These are phyloP conservation scores for Penicillium aurantiogriseum DNA, from an alignment of 2,329 filamentous ascomycete genomes.

Conservation along the genomic window DNA sequence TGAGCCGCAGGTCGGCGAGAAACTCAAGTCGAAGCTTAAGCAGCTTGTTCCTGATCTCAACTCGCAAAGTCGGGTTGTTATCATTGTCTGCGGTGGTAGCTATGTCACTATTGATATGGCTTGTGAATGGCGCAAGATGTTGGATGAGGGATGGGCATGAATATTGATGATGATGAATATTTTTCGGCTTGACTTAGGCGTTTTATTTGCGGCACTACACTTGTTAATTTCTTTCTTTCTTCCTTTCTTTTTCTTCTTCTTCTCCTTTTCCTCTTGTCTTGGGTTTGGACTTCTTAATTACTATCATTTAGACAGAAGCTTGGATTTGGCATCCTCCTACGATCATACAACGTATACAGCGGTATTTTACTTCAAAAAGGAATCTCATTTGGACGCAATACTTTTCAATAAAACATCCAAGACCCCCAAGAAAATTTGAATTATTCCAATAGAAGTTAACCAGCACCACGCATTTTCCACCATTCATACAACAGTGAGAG, in stretches of 20 bases:
- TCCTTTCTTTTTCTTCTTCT: not conserved
- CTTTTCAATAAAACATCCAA: not conserved
- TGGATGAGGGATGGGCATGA: slow-evolving; percentile 42
- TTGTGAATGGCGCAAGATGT: slow-evolving; percentile 54
- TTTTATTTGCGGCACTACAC: slow-evolving; percentile 3
- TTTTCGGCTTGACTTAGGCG: slow-evolving; percentile 2
- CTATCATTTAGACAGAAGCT: slow-evolving; percentile 1
- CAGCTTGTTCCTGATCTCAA: slow-evolving; percentile 63
- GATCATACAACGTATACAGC: not conserved
- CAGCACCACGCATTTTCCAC: not conserved
- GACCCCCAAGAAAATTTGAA: too few relatives aligned
- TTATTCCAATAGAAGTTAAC: not conserved
- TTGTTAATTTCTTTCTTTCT: not conserved
- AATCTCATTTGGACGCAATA: not conserved
- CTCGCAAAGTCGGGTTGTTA: slow-evolving; percentile 69
- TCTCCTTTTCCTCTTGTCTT: not conserved
- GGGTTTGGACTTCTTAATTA: not conserved
- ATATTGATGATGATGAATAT: slow-evolving; percentile 5
- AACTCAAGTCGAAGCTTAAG: slow-evolving; percentile 51
- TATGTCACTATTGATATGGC: slow-evolving; percentile 64
- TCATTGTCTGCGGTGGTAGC: slow-evolving; percentile 80
- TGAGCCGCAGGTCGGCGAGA: slow-evolving; percentile 16
- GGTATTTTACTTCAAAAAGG: not conserved
- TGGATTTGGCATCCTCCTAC: not conserved
- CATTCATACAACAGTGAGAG: not conserved